These are phyloP conservation scores for Arthrobotrys sinensis DNA, from an alignment of 2,329 filamentous ascomycete species.

Conservation along the genomic window DNA sequence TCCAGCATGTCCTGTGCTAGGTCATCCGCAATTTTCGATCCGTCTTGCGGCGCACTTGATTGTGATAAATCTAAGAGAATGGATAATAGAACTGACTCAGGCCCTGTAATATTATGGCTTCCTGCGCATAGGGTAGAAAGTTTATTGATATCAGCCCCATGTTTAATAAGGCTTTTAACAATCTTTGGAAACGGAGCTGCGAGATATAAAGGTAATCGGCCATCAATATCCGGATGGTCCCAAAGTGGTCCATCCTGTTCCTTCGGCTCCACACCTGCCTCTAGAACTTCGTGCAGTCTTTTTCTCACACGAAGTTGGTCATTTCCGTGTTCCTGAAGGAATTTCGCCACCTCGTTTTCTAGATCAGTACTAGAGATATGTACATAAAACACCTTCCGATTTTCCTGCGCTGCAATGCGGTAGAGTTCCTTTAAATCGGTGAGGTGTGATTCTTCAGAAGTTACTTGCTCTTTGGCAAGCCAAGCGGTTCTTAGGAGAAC, in stretches of 20 bases:
- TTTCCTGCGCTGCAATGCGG: neutral
- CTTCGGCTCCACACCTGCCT: neutral
- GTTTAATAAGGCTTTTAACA: slow-evolving; percentile 5
- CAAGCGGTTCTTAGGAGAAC: neutral
- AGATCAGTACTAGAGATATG: neutral
- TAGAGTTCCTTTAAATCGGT: neutral
- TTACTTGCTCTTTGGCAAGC: neutral
- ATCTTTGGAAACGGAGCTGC: slow-evolving; percentile 21
- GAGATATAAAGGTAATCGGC: slow-evolving; percentile 18
- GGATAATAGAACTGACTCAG: slow-evolving; percentile 13
- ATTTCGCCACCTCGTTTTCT: neutral
- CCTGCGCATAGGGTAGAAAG: neutral
- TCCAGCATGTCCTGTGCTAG: neutral
- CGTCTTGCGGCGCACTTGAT: neutral
- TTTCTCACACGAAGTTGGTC: neutral
- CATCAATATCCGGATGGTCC: slow-evolving; percentile 3
- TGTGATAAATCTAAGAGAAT: neutral
- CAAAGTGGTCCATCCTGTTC: neutral
- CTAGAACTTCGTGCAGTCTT: neutral
- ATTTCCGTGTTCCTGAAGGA: neutral
- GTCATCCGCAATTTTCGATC: neutral
- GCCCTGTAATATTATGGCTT: neutral
- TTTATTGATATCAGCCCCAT: slow-evolving; percentile 18
- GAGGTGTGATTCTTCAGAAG: neutral
- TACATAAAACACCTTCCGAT: neutral